phyloP scores from a whole-genome alignment of 371 early-diverging fungal species.

The Apophysomyces ossiformis region DNA sequence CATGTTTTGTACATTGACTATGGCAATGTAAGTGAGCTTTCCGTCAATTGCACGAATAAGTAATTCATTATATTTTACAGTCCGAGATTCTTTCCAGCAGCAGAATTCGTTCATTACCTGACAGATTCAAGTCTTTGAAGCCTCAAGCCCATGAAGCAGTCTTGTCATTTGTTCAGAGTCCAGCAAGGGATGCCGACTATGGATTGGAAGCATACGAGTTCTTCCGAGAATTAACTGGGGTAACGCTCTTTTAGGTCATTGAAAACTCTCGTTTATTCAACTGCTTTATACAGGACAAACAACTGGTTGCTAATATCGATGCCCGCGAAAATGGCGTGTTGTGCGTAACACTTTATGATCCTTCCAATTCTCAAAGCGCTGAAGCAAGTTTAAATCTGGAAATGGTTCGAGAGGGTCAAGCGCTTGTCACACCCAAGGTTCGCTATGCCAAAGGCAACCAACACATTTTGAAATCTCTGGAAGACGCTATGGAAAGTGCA shows the following conservation, averaged over 20 bases:
- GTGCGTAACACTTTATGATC: conserved; percentile 78
- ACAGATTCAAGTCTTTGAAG: conserved; percentile 66
- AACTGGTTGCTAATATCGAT: conserved; percentile 81
- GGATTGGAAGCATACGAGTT: conserved; percentile 74
- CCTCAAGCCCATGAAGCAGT: conserved; percentile 86
- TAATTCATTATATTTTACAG: conserved; percentile 20
- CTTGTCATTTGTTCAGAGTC: conserved; percentile 81
- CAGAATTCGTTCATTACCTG: conserved; percentile 69
- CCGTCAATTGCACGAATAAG: neutral
- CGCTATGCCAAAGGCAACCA: conserved; percentile 62
- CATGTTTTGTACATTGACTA: conserved; percentile 90
- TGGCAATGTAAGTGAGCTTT: conserved; percentile 73
- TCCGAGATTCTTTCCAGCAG: conserved; percentile 64
- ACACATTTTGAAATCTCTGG: conserved; percentile 50
- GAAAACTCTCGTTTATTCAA: neutral
- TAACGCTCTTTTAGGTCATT: conserved; percentile 15
- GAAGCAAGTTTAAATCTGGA: conserved; percentile 79
- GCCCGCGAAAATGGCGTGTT: conserved; percentile 59
- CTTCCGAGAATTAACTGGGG: conserved; percentile 65
- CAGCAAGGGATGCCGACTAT: conserved; percentile 71
- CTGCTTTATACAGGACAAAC: conserved; percentile 58
- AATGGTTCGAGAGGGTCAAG: conserved; percentile 81
- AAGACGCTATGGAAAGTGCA: conserved; percentile 48
- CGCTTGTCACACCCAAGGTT: conserved; percentile 64
- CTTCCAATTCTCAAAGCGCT: conserved; percentile 57